Conservation (phyloP, 257 asterid species). For the Plantago ovata region DNA sequence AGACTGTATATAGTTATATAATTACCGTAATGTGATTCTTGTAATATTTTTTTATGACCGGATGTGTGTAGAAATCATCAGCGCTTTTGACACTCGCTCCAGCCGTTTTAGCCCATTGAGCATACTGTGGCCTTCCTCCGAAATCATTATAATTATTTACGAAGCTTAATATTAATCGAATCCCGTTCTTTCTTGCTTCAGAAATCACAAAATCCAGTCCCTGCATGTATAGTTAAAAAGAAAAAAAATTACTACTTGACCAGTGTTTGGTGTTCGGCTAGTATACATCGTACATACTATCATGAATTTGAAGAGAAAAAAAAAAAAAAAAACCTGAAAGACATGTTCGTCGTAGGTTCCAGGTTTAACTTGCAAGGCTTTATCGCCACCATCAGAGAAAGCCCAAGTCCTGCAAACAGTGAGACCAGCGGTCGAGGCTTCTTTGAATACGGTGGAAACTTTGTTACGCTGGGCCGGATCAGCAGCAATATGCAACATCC, state of each 20-base stretch:
- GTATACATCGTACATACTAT: no score
- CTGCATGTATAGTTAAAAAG: no score
- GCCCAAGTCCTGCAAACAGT: constrained; percentile 78
- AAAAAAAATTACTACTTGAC: no score
- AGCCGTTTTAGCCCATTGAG: constrained; percentile 53
- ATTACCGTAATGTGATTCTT: constrained; percentile 57
- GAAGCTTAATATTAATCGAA: constrained; percentile 55
- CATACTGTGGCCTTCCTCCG: constrained; percentile 61
- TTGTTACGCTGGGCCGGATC: constrained; percentile 46
- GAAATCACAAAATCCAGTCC: constrained; percentile 67
- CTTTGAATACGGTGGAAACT: constrained; percentile 46
- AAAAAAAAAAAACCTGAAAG: no score
- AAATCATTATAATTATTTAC: constrained; percentile 62
- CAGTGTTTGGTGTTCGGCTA: no score
- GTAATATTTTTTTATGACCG: constrained; percentile 48
- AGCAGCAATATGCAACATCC: constrained; percentile 70
- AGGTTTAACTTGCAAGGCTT: constrained; percentile 54
- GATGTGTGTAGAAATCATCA: constrained; percentile 77
- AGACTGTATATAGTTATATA: no score
- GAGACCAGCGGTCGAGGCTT: constrained; percentile 61
- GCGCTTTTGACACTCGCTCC: constrained; percentile 39
- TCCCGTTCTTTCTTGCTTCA: constrained; percentile 55
- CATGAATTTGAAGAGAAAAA: no score
- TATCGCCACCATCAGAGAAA: constrained; percentile 53
- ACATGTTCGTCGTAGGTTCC: constrained; percentile 64